Conservation (phyloP, 1,284 basidiomycete genomes). For the Ganoderma resinaceum region DNA sequence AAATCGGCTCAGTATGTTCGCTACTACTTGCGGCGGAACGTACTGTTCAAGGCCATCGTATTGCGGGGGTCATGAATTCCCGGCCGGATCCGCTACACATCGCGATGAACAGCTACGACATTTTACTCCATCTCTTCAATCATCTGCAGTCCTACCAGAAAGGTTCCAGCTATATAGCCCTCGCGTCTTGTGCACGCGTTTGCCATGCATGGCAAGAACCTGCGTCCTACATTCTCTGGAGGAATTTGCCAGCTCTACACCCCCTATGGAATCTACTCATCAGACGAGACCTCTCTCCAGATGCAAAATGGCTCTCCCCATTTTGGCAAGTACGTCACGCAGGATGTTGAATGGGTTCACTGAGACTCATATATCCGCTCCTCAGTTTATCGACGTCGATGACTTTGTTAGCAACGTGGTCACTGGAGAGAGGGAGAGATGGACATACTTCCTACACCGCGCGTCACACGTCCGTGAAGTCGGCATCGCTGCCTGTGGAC, state of each 20-base stretch:
- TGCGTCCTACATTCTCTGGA: constrained; percentile 23
- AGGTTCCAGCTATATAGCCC: background rate
- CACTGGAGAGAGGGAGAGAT: constrained; percentile 9
- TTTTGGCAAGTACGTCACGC: constrained; percentile 23
- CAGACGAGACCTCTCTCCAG: constrained; percentile 16
- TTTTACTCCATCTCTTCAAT: constrained; percentile 21
- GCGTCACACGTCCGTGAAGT: constrained; percentile 25
- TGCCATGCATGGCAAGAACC: constrained; percentile 24
- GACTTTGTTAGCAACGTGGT: constrained; percentile 18
- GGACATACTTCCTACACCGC: constrained; percentile 21
- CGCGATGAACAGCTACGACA: constrained; percentile 19
- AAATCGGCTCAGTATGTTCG: too few species aligned
- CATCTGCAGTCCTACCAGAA: background rate
- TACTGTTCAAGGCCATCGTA: too few species aligned
- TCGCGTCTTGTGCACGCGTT: constrained; percentile 23
- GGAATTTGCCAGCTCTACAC: constrained; percentile 18
- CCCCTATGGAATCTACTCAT: constrained; percentile 26
- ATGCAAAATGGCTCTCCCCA: constrained; percentile 17
- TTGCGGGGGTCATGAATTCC: background rate
- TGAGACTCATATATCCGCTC: background rate
- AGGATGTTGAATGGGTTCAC: too few species aligned
- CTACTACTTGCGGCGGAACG: too few species aligned
- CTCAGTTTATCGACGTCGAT: constrained; percentile 12
- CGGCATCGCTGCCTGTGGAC: constrained; percentile 11
- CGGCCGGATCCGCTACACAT: background rate